Base-by-base conservation (phyloP, 148 eudicot genomes). In the Rhododendron vialii region DNA sequence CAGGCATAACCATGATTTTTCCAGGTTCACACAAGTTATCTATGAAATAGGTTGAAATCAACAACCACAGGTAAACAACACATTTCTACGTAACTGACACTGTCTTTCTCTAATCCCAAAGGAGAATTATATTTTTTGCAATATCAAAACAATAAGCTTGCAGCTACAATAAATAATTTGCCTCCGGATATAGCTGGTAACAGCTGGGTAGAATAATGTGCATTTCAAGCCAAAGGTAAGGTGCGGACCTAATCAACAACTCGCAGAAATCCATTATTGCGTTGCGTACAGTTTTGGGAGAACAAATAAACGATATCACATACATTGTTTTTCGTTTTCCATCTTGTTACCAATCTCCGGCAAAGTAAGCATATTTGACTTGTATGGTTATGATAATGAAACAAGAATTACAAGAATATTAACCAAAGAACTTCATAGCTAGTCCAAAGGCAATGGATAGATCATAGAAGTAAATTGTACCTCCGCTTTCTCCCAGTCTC, bases 401-500 rank as follows among this genome's bases (percentile, higher is more conserved):
- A 80, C 82, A 47, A 71, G n/a, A 48, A 83, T 18, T 30, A 47
- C 61, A 15, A 45, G 47, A 84, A 30, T 43, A 35, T 75, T 83
- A 41, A 77, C 47, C 20, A 55, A 18, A 47, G 43, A 4, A 26
- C 73, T 35, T 18, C 43, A 17, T 7, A 30, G 18, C 57, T 12
- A 59, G 35, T 73, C 36, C 28, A 5, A 36, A 86, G 45, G 80
- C 4, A 75, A 75, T 59, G 10, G 20, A 18, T 2, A 59, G 22
- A 59, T 59, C 65, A 59, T 20, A 48, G 63, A 69, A 30, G 30
- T 20, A 85, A 88, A 82, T 18, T 20, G n/a, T 18, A 75, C 79
- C 79, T 75, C 79, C 22, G 79, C 79, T 75, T 75, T 75, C 47
- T 75, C 79, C 48, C n/a, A 75, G 12, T 75, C 79, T 75, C 47